These are phyloP conservation scores for Moesziomyces parantarcticus DNA, from an alignment of 1,284 basidiomycete genomes.

Conservation along the genomic window DNA sequence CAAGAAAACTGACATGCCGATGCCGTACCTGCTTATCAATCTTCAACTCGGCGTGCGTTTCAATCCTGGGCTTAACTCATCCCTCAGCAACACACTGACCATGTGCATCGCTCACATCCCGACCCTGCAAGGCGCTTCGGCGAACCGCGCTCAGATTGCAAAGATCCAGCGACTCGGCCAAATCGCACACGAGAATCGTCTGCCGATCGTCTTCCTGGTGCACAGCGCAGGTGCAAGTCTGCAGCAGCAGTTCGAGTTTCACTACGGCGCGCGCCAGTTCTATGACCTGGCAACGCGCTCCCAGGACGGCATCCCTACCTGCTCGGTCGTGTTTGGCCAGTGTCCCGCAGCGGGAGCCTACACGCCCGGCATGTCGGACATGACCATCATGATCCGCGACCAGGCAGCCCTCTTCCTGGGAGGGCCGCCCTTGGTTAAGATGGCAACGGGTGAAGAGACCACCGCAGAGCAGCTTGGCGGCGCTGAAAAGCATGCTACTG, in stretches of 20 bases:
- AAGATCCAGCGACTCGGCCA: conserved; percentile 7
- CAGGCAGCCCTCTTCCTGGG: conserved; percentile 5
- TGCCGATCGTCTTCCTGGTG: conserved; percentile 5
- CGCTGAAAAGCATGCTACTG: conserved; percentile 5
- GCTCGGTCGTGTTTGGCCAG: conserved; percentile 6
- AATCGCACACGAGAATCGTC: conserved; percentile 3
- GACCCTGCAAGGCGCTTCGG: conserved; percentile 5
- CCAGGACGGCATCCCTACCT: conserved; percentile 3
- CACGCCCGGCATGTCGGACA: conserved; percentile 6
- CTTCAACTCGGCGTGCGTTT: neutral
- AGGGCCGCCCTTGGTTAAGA: conserved; percentile 2
- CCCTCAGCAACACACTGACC: conserved; percentile 4
- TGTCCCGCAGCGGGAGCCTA: conserved; percentile 6
- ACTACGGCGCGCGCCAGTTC: conserved; percentile 5
- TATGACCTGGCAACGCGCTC: conserved; percentile 3
- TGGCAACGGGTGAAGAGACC: conserved; percentile 4
- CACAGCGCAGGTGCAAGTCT: conserved; percentile 2
- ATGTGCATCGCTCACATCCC: conserved; percentile 9
- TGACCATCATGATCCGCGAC: conserved; percentile 7
- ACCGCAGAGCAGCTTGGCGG: conserved; percentile 4
- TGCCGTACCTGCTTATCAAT: no score
- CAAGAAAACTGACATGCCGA: no score
- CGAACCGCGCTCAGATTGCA: conserved; percentile 4
- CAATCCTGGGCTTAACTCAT: no score
- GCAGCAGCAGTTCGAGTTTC: conserved; percentile 8